Evolutionary conservation across 208 protist genomes (phyloP), one percentile per base, ranked within the genome.

Genomic region (Acanthamoeba triangularis): DNA sequence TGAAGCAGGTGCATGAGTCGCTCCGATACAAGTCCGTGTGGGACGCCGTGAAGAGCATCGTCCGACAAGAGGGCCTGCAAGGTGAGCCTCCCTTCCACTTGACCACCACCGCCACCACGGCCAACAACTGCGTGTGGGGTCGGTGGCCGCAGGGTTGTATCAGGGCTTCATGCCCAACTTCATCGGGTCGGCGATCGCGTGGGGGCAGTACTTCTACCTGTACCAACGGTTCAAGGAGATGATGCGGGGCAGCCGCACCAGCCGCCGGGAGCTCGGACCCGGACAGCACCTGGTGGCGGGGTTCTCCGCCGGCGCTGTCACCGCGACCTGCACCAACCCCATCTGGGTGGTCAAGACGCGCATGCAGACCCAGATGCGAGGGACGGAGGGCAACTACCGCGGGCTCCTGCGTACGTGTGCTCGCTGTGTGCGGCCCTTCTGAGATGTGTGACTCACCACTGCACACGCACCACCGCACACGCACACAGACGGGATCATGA

Each of bases 291-390:
- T 90, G 23, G 30, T 18, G 44, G 82, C 82, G 16, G 82, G 82
- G 23, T 59, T 67, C 33, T 41, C 37, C 2, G 44, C 82, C 30
- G 82, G 82, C 28, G 82, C 33, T 7, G 33, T 90, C n/a, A 67
- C 56, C 44, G 47, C 82, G 20, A 90, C 82, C 16, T 59, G 52
- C 56, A 90, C 82, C 47, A 90, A 90, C 37, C 82, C 82, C 56
- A 90, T 90, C 11, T 90, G 82, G 82, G 82, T 90, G 37, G 56
- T 90, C 47, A 90, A 90, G 56, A 90, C 82, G 37, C 28, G 82
- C 28, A 90, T 90, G 82, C 82, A 90, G 37, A 90, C 82, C 11
- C 82, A 90, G 37, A 37, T 67, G 82, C 20, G 56, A 44, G 82
- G 82, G 6, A 67, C 7, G 2, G 33, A 90, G 44, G 82, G 56